These are phyloP conservation scores for Tylopilus sp. DNA, from an alignment of 1,284 basidiomycete species.

Conservation along the genomic window DNA sequence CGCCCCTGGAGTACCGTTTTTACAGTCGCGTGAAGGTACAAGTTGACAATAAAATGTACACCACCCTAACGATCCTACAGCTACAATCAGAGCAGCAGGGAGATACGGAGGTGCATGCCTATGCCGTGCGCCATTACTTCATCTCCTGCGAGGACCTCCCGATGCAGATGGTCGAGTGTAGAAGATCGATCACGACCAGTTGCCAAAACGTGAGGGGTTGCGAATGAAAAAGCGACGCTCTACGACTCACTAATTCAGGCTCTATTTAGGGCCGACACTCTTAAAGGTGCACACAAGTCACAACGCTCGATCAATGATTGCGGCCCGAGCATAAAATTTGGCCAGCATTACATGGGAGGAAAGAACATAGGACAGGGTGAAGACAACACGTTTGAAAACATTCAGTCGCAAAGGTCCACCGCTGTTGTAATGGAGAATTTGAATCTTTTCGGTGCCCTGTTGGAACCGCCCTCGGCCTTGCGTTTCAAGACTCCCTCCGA, in stretches of 20 bases:
- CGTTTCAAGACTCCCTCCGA: conserved; percentile 29
- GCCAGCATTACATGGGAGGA: not conserved
- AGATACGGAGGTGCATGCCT: conserved; percentile 81
- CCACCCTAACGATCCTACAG: conserved; percentile 77
- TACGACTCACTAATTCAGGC: not conserved
- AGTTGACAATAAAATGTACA: conserved; percentile 52
- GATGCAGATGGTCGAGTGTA: conserved; percentile 52
- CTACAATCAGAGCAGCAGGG: conserved; percentile 55
- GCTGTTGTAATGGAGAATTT: conserved; percentile 53
- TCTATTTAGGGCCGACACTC: conserved; percentile 31
- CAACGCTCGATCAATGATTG: too few species aligned
- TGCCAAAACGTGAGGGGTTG: conserved; percentile 58
- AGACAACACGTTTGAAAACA: not conserved
- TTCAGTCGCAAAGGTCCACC: conserved; percentile 56
- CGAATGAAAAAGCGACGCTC: conserved; percentile 4
- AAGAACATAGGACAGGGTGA: not conserved
- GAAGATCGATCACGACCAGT: conserved; percentile 44
- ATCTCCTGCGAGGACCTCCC: conserved; percentile 83
- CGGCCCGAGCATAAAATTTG: not conserved
- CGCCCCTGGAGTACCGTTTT: too few species aligned
- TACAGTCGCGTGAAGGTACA: not conserved
- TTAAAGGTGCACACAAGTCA: too few species aligned
- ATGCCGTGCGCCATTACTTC: conserved; percentile 83
- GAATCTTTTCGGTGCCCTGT: conserved; percentile 43
- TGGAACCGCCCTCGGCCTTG: conserved; percentile 23